Conservation (phyloP, 495 filamentous ascomycete species). For the Podospora sp. region DNA sequence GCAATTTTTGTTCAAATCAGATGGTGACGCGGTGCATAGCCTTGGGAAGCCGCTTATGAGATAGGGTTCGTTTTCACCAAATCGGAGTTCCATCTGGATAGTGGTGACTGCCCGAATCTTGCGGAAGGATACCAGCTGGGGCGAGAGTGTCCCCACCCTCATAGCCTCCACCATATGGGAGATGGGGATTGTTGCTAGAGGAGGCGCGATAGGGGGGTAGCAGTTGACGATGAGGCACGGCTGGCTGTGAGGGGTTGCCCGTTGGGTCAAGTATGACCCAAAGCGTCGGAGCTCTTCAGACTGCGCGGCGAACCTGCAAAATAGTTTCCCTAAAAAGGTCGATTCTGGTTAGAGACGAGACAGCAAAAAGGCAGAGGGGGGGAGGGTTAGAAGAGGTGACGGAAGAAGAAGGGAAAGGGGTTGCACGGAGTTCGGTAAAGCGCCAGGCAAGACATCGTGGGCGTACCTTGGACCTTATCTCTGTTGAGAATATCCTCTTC, state of each 20-base stretch:
- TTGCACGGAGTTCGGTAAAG: no score
- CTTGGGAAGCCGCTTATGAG: slow-evolving; percentile 12
- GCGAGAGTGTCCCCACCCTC: slow-evolving; percentile 4
- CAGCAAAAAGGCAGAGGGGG: neutral
- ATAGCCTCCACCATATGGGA: slow-evolving; percentile 6
- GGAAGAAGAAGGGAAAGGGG: no score
- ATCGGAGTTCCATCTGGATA: slow-evolving; percentile 11
- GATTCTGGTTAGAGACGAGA: neutral
- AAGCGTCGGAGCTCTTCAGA: slow-evolving; percentile 5
- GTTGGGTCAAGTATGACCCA: slow-evolving; percentile 2
- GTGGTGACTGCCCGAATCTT: neutral
- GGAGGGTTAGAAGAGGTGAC: neutral
- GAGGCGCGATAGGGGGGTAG: slow-evolving; percentile 5
- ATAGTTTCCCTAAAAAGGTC: slow-evolving; percentile 2
- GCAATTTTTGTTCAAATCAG: neutral
- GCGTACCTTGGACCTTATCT: neutral
- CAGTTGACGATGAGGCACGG: slow-evolving; percentile 6
- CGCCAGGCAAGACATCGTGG: neutral
- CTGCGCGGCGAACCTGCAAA: slow-evolving; percentile 6
- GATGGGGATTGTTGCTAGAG: slow-evolving; percentile 4
- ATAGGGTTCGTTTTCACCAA: slow-evolving; percentile 6
- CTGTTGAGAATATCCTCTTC: slow-evolving; percentile 1
- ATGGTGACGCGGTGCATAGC: neutral
- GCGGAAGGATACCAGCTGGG: slow-evolving; percentile 1
- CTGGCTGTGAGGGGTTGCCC: neutral